These are phyloP conservation scores for Diddensiella caesifluorescens DNA, from an alignment of 805 yeast genomes.

Conservation along the genomic window DNA sequence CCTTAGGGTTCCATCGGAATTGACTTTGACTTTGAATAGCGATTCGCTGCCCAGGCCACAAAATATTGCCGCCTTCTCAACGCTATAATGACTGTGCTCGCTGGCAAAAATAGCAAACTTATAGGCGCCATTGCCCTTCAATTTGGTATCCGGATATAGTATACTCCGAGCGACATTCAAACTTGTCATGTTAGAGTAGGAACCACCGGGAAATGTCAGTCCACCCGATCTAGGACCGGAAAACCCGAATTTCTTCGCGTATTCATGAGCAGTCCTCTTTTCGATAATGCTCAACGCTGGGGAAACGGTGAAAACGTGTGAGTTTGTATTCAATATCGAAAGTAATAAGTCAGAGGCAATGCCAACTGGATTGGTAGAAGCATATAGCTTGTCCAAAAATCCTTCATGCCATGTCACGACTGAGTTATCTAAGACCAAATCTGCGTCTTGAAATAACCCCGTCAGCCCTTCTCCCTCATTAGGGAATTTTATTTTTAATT, in stretches of 20 bases:
- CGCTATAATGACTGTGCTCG: slow-evolving; percentile 70
- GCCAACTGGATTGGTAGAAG: slow-evolving; percentile 82
- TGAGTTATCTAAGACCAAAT: slow-evolving; percentile 55
- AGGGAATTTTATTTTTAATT: slow-evolving; percentile 36
- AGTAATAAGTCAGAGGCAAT: slow-evolving; percentile 65
- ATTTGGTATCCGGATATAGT: slow-evolving; percentile 63
- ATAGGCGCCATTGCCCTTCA: slow-evolving; percentile 46
- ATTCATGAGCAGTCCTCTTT: slow-evolving; percentile 57
- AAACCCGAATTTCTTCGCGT: slow-evolving; percentile 64
- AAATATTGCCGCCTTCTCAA: slow-evolving; percentile 74
- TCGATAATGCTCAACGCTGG: slow-evolving; percentile 76
- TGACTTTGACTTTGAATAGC: slow-evolving; percentile 60
- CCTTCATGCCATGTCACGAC: slow-evolving; percentile 87
- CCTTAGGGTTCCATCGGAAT: slow-evolving; percentile 52
- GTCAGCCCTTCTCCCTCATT: slow-evolving; percentile 37
- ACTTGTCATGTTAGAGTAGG: slow-evolving; percentile 78
- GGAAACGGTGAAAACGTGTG: slow-evolving; percentile 78
- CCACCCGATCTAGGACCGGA: slow-evolving; percentile 63
- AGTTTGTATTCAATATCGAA: slow-evolving; percentile 70
- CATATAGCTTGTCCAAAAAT: slow-evolving; percentile 76
- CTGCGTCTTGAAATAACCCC: slow-evolving; percentile 46
- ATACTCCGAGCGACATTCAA: slow-evolving; percentile 69
- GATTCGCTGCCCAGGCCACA: slow-evolving; percentile 61
- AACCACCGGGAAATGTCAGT: slow-evolving; percentile 79
- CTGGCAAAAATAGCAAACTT: slow-evolving; percentile 69